phyloP scores from a whole-genome alignment of 768 basidiomycete genomes.

The Phlegmacium glaucopus region DNA sequence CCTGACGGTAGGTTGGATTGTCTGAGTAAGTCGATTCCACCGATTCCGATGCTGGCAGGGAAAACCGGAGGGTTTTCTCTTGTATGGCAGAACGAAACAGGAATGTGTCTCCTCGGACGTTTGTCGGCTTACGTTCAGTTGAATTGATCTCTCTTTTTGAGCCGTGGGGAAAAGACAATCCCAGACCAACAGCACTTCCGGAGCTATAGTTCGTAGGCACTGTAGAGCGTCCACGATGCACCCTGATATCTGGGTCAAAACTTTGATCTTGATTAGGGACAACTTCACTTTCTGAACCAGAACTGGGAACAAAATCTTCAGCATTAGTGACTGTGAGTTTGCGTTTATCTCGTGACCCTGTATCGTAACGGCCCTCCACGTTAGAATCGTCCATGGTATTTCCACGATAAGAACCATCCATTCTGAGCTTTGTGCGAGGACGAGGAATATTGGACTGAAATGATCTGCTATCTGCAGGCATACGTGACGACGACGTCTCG shows the following conservation, averaged over 20 bases:
- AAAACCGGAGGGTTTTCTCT: constrained; percentile 24
- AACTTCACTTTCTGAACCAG: constrained; percentile 37
- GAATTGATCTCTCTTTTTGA: not conserved
- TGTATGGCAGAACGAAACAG: not conserved
- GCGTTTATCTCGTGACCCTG: constrained; percentile 32
- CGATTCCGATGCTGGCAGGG: constrained; percentile 25
- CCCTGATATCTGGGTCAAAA: not conserved
- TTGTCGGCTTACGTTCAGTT: not conserved
- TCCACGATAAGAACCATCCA: constrained; percentile 17
- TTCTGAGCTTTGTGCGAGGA: constrained; percentile 21
- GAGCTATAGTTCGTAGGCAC: not conserved
- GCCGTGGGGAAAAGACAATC: constrained; percentile 16
- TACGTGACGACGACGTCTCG: not conserved
- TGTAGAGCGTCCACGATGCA: not conserved
- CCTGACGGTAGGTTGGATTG: constrained; percentile 1
- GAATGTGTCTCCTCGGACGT: not conserved
- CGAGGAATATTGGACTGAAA: constrained; percentile 34
- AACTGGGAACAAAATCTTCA: constrained; percentile 37
- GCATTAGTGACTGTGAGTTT: constrained; percentile 45
- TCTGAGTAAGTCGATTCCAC: constrained; percentile 22
- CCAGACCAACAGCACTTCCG: constrained; percentile 18
- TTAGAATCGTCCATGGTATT: constrained; percentile 40
- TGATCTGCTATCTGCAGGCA: constrained; percentile 7
- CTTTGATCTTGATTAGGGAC: constrained; percentile 12
- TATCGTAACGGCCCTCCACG: constrained; percentile 38